Evolutionary conservation across 2,329 filamentous ascomycete genomes (phyloP), one percentile per base, ranked within the genome.

Genomic region (Colletotrichum sp.): DNA sequence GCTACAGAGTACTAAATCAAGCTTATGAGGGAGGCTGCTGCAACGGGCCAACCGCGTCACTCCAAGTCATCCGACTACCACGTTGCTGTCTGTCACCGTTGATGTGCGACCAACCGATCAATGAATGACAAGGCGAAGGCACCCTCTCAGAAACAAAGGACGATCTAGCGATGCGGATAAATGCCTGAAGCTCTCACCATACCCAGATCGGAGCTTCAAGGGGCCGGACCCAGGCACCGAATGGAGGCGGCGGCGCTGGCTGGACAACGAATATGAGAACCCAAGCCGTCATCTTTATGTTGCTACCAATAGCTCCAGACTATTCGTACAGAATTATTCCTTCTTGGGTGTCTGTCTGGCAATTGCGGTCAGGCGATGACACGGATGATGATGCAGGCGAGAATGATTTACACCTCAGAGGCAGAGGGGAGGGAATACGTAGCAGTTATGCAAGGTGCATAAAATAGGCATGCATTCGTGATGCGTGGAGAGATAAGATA

Each of bases 11-110:
- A 44, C 63, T 34, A 15, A 15, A 34, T 34, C 32, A 6, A 15
- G 13, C 13, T 34, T 1, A 34, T 34, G 18, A 49, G 18, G 39
- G 10, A 49, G 18, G 9, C 39, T n/a, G 18, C 39, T 12, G 39
- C 52, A 32, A 67, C 34, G 63, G 57, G 63, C 79, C 76, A 78
- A 78, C 78, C 66, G 76, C 63, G 70, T n/a, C 49, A 30, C 69
- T 77, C 71, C 79, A 79, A 75, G 21, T 21, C 16, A 69, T 55
- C 60, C 24, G 18, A 32, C 57, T 55, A 62, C 68, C 68, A 70
- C 68, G 68, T 52, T 63, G 21, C 26, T 60, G 10, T 26, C 49
- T 24, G 32, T 21, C 36, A 44, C 16, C 36, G 36, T 18, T 44
- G 26, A 62, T 60, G 9, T 34, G 28, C 60, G n/a, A 18, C 32